These are phyloP conservation scores for Coccomyxa subellipsoidea DNA, from an alignment of 163 green algal genomes.

Conservation along the genomic window DNA sequence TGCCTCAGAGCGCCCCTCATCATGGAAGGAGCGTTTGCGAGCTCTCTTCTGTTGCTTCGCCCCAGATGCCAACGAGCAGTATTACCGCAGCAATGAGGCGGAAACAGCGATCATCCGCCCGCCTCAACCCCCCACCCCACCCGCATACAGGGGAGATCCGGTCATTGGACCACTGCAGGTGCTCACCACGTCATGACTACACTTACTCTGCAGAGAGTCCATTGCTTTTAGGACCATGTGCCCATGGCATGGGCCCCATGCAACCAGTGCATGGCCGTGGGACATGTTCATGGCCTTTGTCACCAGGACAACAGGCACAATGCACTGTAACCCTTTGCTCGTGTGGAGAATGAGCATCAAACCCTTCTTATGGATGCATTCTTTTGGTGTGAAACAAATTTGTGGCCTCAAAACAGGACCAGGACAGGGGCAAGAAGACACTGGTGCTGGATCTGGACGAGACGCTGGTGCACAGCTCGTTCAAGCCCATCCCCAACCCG, in stretches of 20 bases:
- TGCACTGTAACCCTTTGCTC: no score
- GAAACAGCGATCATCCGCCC: constrained; percentile 41
- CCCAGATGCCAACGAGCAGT: constrained; percentile 46
- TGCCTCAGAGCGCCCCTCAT: neutral
- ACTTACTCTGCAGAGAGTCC: no score
- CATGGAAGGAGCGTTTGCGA: constrained; percentile 19
- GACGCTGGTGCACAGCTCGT: constrained; percentile 97
- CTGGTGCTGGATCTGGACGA: constrained; percentile 98
- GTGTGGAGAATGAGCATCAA: neutral
- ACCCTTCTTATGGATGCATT: neutral
- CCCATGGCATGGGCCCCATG: no score
- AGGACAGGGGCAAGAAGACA: constrained; percentile 72
- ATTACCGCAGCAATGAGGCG: constrained; percentile 47
- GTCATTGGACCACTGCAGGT: constrained; percentile 14
- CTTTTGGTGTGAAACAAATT: neutral
- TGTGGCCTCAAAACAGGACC: neutral
- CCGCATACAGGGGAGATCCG: constrained; percentile 30
- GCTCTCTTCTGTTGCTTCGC: constrained; percentile 62
- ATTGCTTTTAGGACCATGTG: no score
- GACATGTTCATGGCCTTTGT: no score
- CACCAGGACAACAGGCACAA: no score
- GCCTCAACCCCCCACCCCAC: constrained; percentile 20
- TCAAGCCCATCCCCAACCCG: constrained; percentile 85
- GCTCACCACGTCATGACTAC: neutral
- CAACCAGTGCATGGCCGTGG: no score